Conservation (phyloP, 306 rosid species). For the Trifolium subterraneum region DNA sequence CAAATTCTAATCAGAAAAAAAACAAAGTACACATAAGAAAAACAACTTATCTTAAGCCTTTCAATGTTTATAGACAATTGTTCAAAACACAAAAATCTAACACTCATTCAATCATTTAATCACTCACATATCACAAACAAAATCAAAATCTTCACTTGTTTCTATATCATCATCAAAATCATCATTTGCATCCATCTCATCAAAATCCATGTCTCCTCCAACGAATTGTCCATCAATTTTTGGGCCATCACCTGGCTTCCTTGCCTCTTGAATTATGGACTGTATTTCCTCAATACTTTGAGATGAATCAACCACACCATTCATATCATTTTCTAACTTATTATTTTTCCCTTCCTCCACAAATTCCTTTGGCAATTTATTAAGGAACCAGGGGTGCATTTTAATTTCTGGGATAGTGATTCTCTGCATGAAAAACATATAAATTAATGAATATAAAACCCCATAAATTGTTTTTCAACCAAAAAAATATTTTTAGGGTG, state of each 20-base stretch:
- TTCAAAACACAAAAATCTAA: constrained; percentile 39
- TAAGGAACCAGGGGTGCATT: constrained; percentile 77
- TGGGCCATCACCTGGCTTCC: constrained; percentile 61
- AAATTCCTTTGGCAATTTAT: constrained; percentile 73
- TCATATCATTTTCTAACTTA: constrained; percentile 43
- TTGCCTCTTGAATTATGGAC: constrained; percentile 79
- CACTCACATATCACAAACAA: constrained; percentile 73
- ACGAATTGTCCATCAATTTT: constrained; percentile 64
- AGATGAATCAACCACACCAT: constrained; percentile 38
- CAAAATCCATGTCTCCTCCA: constrained; percentile 84
- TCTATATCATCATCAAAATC: constrained; percentile 86
- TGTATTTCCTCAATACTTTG: constrained; percentile 70
- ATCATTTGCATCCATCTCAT: constrained; percentile 73
- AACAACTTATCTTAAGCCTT: background rate
- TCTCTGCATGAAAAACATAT: constrained; percentile 57
- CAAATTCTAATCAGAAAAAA: constrained; percentile 2
- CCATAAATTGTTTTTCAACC: background rate
- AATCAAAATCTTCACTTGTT: constrained; percentile 73
- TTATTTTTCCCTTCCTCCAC: constrained; percentile 51
- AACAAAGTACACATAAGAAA: background rate
- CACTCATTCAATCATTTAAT: constrained; percentile 26
- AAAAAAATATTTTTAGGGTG: background rate
- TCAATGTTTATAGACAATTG: constrained; percentile 29
- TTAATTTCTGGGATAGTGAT: constrained; percentile 83
- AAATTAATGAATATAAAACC: background rate